Evolutionary conservation across 1,284 basidiomycete species (phyloP).

Genomic region (Trametes pubescens): DNA sequence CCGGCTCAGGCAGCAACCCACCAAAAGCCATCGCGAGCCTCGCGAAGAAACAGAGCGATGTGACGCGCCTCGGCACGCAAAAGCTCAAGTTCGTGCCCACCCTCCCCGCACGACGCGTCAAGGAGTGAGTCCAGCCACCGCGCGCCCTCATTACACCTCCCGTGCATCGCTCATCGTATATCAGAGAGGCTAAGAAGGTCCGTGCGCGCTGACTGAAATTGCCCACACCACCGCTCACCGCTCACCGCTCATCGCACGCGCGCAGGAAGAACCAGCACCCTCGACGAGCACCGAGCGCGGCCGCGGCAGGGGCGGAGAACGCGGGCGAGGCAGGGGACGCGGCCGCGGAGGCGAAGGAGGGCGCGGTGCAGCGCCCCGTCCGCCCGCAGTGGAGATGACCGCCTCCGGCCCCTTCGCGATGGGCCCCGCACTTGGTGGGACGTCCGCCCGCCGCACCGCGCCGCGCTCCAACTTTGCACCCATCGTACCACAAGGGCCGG

Average conservation of each 20-base stretch:
- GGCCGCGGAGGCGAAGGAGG: slow-evolving; percentile 54
- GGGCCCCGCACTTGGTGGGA: slow-evolving; percentile 75
- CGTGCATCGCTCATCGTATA: neutral
- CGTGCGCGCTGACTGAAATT: slow-evolving; percentile 23
- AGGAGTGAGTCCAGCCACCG: slow-evolving; percentile 64
- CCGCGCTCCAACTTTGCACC: slow-evolving; percentile 65
- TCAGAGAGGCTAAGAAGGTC: slow-evolving; percentile 54
- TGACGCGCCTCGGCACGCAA: slow-evolving; percentile 73
- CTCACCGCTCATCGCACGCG: slow-evolving; percentile 10
- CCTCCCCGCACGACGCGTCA: slow-evolving; percentile 73
- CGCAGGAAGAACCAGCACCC: slow-evolving; percentile 60
- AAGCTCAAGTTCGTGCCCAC: slow-evolving; percentile 85
- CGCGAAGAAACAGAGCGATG: slow-evolving; percentile 73
- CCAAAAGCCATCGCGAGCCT: slow-evolving; percentile 74
- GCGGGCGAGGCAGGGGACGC: slow-evolving; percentile 50
- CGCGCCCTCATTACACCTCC: slow-evolving; percentile 8
- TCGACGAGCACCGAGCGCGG: slow-evolving; percentile 43
- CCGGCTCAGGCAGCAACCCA: slow-evolving; percentile 27
- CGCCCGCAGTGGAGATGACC: slow-evolving; percentile 70
- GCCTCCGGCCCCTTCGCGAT: slow-evolving; percentile 87
- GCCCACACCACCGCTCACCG: neutral
- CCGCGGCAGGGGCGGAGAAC: slow-evolving; percentile 51
- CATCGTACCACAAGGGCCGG: slow-evolving; percentile 48
- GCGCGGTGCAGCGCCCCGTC: slow-evolving; percentile 57
- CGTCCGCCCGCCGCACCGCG: slow-evolving; percentile 56